These are phyloP conservation scores for Xylaria sp. DNA, from an alignment of 2,329 filamentous ascomycete species.

Conservation along the genomic window DNA sequence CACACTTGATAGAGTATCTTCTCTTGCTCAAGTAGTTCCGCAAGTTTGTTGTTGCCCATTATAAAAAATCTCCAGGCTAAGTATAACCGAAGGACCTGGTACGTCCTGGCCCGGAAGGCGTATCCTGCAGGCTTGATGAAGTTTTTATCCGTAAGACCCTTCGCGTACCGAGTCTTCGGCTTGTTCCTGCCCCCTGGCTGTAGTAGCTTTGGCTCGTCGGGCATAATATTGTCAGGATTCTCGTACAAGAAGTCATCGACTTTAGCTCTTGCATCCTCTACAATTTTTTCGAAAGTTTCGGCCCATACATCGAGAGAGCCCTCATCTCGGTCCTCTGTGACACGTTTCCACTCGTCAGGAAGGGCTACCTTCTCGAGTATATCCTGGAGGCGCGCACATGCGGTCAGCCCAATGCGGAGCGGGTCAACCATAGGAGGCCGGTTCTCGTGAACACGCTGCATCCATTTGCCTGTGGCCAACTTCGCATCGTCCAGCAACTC, in stretches of 20 bases:
- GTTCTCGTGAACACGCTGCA: background rate
- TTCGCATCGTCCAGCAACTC: constrained; percentile 22
- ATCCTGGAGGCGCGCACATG: background rate
- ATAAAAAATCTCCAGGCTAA: constrained; percentile 26
- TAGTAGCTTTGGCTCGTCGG: constrained; percentile 20
- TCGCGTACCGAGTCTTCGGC: constrained; percentile 22
- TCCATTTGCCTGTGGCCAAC: constrained; percentile 8
- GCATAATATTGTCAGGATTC: background rate
- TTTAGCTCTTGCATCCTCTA: background rate
- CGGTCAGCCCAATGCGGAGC: background rate
- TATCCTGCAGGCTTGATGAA: constrained; percentile 21
- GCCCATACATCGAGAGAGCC: background rate
- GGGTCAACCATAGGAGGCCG: constrained; percentile 30
- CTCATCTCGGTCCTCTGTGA: background rate
- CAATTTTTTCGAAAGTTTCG: background rate
- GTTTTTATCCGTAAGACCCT: background rate
- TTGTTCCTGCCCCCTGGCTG: constrained; percentile 7
- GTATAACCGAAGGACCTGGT: constrained; percentile 16
- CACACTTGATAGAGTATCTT: constrained; percentile 11
- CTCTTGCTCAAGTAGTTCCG: constrained; percentile 28
- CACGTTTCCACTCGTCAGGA: background rate
- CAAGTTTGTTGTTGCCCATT: background rate
- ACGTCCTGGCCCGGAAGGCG: constrained; percentile 23
- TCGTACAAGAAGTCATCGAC: constrained; percentile 16
- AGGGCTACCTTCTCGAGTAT: background rate